Evolutionary conservation across 768 basidiomycete species (phyloP).

Genomic region (Psilocybe cyanescens): DNA sequence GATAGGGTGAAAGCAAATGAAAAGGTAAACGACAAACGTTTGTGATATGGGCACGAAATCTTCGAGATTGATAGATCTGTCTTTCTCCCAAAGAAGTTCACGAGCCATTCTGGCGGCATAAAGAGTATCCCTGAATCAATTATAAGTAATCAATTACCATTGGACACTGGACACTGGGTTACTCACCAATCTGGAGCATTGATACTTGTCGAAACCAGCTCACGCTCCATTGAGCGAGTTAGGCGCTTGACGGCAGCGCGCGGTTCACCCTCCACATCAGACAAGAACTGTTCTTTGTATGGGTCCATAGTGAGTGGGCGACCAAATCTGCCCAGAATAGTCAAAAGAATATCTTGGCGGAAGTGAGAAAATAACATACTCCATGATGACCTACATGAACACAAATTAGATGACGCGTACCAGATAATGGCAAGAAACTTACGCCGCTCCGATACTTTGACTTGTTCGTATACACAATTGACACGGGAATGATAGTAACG

Average conservation of each 20-base stretch:
- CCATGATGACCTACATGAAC: slow-evolving; percentile 63
- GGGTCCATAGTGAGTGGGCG: slow-evolving; percentile 75
- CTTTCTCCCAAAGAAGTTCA: slow-evolving; percentile 90
- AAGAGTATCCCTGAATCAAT: slow-evolving; percentile 75
- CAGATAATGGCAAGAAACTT: slow-evolving; percentile 33
- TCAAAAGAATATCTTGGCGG: slow-evolving; percentile 6
- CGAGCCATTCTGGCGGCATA: slow-evolving; percentile 91
- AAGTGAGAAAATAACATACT: slow-evolving; percentile 46
- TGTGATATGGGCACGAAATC: slow-evolving; percentile 88
- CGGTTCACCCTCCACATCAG: slow-evolving; percentile 63
- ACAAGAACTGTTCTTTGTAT: slow-evolving; percentile 80
- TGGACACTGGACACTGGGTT: not conserved
- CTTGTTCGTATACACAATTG: slow-evolving; percentile 96
- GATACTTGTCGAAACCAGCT: slow-evolving; percentile 76
- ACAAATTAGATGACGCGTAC: not conserved
- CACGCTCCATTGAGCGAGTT: slow-evolving; percentile 72
- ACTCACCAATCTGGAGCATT: slow-evolving; percentile 94
- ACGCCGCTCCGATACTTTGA: slow-evolving; percentile 92
- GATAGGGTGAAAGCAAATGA: slow-evolving; percentile 7
- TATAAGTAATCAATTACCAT: not conserved
- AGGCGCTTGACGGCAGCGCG: slow-evolving; percentile 87
- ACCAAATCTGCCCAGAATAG: slow-evolving; percentile 64
- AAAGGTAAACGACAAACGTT: slow-evolving; percentile 63
- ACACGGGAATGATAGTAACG: slow-evolving; percentile 76
- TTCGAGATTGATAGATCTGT: slow-evolving; percentile 74